Base-by-base conservation (phyloP, 106 monocot species). In the Cymbidium sinense region DNA sequence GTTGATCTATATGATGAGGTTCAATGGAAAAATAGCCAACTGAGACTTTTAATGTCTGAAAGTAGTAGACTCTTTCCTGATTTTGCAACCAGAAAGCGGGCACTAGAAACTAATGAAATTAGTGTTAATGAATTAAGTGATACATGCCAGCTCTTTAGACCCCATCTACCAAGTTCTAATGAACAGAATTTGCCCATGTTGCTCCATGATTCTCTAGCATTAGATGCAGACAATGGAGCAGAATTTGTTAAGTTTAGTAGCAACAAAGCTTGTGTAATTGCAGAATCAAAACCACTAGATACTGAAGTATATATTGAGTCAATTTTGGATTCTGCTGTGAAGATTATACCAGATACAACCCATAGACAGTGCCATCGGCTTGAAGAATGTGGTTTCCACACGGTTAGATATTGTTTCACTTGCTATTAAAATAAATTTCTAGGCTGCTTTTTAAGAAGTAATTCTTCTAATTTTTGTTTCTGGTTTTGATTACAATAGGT, bases 331-430 rank as follows among this genome's bases (percentile, higher is more conserved):
- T 81, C 76, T 67, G 64, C 80, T 34, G 78, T 99, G 52, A 86
- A 77, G 76, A 83, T 50, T 82, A 25, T 99, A 70, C 86, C 87
- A 64, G 81, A 81, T 43, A 81, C 77, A 85, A 86, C 84, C 35
- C 79, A 62, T 18, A 88, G 83, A 79, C 82, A 82, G 43, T 83
- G 73, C 34, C 71, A 76, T 30, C 88, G 82, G 47, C 94, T 99
- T 78, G 94, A 95, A 85, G 83, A 86, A 36, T 47, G 83, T 78
- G 99, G 94, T 50, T 86, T 99, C 75, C 82, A 90, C 77, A 99
- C 99, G 88, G 99, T 99, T 64, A 28, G 74, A 35, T 76, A 23
- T 74, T 44, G 1, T 77, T 73, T 9, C 29, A 27, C 17, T 41
- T 74, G 35, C 6, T 29, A n/a, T 9, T 23, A 28, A 28, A 47